Conservation (phyloP, 768 basidiomycete species). For the Lyophyllum atratum region DNA sequence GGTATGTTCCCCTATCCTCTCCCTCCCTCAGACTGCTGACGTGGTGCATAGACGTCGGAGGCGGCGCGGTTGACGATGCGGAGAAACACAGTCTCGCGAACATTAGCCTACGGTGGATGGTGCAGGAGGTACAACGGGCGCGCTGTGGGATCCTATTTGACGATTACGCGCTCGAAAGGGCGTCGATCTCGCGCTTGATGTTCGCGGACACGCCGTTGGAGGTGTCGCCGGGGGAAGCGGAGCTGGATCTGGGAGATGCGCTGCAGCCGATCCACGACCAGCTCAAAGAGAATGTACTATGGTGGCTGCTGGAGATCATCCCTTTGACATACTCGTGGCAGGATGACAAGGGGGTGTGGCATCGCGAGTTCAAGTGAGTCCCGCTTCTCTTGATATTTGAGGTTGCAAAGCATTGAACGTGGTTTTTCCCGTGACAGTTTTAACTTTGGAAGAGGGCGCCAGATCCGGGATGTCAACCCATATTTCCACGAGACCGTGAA, state of each 20-base stretch:
- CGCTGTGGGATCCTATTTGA: conserved; percentile 66
- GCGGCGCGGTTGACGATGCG: conserved; percentile 53
- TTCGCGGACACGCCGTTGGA: conserved; percentile 12
- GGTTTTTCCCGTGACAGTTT: conserved; percentile 30
- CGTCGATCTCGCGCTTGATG: conserved; percentile 33
- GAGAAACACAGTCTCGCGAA: conserved; percentile 50
- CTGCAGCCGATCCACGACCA: conserved; percentile 56
- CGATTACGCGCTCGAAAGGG: conserved; percentile 42
- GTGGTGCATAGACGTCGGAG: conserved; percentile 61
- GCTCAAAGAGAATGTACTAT: conserved; percentile 42
- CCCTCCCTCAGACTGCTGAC: too few species aligned
- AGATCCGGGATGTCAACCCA: conserved; percentile 45
- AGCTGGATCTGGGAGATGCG: conserved; percentile 37
- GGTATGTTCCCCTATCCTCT: conserved; percentile 44
- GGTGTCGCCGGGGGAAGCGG: conserved; percentile 4
- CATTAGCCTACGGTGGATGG: conserved; percentile 78
- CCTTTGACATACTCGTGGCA: conserved; percentile 59
- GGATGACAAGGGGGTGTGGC: conserved; percentile 56
- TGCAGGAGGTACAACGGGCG: conserved; percentile 60
- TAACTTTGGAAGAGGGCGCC: conserved; percentile 60
- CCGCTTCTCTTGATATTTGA: background rate
- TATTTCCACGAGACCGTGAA: conserved; percentile 67
- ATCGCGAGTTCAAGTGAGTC: conserved; percentile 54
- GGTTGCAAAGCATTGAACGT: background rate
- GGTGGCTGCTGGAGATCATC: conserved; percentile 77